Conservation (phyloP, 1,139 yeast genomes). For the Lizanozyma gosingica region DNA sequence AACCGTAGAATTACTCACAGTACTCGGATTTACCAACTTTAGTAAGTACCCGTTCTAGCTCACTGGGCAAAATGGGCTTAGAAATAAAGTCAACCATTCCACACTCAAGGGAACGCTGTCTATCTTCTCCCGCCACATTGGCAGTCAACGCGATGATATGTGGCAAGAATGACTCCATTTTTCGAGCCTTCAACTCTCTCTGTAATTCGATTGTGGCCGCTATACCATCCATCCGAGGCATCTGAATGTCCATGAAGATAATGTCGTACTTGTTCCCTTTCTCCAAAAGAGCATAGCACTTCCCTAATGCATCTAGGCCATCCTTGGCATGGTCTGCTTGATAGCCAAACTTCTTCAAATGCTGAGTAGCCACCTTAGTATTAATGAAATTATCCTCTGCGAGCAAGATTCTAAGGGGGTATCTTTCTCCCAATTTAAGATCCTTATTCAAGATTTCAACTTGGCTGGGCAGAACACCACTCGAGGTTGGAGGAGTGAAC, state of each 20-base stretch:
- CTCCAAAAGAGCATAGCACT: slow-evolving; percentile 19
- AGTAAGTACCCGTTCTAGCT: slow-evolving; percentile 26
- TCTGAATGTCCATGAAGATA: slow-evolving; percentile 47
- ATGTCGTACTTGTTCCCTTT: slow-evolving; percentile 36
- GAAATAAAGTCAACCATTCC: slow-evolving; percentile 52
- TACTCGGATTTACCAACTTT: slow-evolving; percentile 12
- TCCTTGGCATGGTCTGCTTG: slow-evolving; percentile 48
- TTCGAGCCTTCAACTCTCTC: slow-evolving; percentile 17
- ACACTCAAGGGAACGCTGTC: slow-evolving; percentile 35
- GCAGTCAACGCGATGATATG: slow-evolving; percentile 47
- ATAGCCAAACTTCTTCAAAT: slow-evolving; percentile 44
- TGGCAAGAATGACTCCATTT: slow-evolving; percentile 21
- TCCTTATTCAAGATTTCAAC: not conserved
- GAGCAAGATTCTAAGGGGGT: slow-evolving; percentile 37
- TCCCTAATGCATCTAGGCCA: slow-evolving; percentile 41
- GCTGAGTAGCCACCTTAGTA: slow-evolving; percentile 42
- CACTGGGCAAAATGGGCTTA: slow-evolving; percentile 46
- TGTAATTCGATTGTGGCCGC: slow-evolving; percentile 33
- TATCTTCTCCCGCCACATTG: slow-evolving; percentile 49
- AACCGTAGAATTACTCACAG: too few relatives aligned
- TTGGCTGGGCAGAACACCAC: not conserved
- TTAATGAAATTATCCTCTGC: slow-evolving; percentile 49
- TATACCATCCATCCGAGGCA: slow-evolving; percentile 47
- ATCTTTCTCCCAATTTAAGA: slow-evolving; percentile 14
- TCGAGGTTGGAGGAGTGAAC: not conserved